Evolutionary conservation across 345 rosid genomes (phyloP), one percentile per base, ranked within the genome.

Genomic region (Eucalyptus dawsonii): DNA sequence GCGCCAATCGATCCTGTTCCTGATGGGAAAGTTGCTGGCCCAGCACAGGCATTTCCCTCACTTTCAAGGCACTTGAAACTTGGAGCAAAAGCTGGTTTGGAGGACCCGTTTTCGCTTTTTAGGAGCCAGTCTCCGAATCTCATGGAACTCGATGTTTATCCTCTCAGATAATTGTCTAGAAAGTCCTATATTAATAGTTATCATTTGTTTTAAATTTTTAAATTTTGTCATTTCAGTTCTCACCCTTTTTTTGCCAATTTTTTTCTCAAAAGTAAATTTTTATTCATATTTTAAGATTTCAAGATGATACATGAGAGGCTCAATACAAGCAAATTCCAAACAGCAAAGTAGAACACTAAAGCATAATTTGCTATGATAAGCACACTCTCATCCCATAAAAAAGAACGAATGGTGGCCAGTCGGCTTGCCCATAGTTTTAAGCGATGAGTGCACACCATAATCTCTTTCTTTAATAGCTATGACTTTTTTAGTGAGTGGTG

Each of bases 121-220:
- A 14, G 37, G 37, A n/a, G 76, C 37, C 37, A 14, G 17, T n/a
- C 83, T 40, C 83, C 47, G 15, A 40, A 21, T 11, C 29, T 76
- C 8, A 7, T 2, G 83, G 29, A 40, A 76, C 83, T 40, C 27
- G 2, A 3, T 3, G 3, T 21, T 76, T 21, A 40, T 76, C 14
- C 1, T 21, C 14, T 24, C 0, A 0, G 9, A 76, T 40, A 19
- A 5, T 17, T 37, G 44, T 34, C 45, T 7, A 0, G 14, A 17
- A 37, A 37, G 27, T 37, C 0, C 1, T 21, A 6, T 2, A 76
- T 76, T 1, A 3, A 40, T 19, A 14, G 22, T 11, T 11, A 24
- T 12, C 27, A 76, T 76, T 10, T 0, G 4, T 21, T 5, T 0
- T 34, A 3, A 9, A 2, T 9, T 37, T 72, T 5, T 19, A 0